Base-by-base conservation (phyloP, 2,329 filamentous ascomycete species). In the Fusarium sp. region DNA sequence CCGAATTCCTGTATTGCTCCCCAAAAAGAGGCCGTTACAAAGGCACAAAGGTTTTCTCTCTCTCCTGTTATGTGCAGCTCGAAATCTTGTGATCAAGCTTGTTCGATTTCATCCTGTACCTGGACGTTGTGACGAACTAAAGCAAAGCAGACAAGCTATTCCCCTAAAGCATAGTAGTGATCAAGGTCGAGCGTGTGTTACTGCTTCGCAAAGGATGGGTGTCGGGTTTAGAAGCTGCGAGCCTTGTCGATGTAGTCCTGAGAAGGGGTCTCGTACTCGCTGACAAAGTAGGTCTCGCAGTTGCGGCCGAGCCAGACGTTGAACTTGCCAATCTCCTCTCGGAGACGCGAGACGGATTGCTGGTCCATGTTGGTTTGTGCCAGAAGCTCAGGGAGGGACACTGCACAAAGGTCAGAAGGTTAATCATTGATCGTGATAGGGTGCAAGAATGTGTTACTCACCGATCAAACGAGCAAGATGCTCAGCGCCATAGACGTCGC, bases 281-380 rank as follows among this genome's bases (percentile, higher is more conserved):
- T 87, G 63, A 89, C 85, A 76, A 99, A 97, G 80, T 96, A 97
- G 23, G 87, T 87, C 62, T 88, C 85, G 13, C 90, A 89, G 74
- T 95, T 89, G 73, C 90, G 91, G 64, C 90, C 87, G 60, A 99
- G 84, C 93, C 94, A 99, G 58, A 88, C 85, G 10, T 91, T 93
- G 80, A 99, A 90, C 80, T 93, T 95, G 72, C 88, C 86, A 14
- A 99, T 86, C 78, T 99, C 96, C 75, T 97, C 93, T 11, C 93
- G 90, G 25, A 98, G 87, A 50, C 93, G 91, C 67, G 90, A 91
- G 42, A 97, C 93, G 2, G 93, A 94, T 78, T 97, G 93, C 58
- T 91, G 86, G 76, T 98, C 96, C 93, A 99, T 97, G 81, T 98
- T 98, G 57, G 96, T 99, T 79, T 99, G 96, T 4, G 94, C 94